phyloP scores from a whole-genome alignment of 495 filamentous ascomycete genomes.

The Penicillium tannophilum region DNA sequence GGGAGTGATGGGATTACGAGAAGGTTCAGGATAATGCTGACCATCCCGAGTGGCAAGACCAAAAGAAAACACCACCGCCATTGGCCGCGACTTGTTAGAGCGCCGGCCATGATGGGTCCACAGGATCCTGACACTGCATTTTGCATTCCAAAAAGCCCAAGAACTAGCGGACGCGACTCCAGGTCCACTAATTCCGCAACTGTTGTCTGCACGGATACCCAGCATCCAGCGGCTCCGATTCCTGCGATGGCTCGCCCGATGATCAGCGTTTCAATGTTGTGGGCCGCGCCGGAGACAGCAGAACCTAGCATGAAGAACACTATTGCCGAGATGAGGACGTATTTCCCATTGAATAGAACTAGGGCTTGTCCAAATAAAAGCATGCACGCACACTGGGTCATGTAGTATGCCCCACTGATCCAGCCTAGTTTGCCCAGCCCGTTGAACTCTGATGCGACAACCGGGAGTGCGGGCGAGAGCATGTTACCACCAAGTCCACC shows the following conservation, averaged over 20 bases:
- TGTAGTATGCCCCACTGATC: neutral
- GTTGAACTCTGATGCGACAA: neutral
- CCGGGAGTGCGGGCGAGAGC: neutral
- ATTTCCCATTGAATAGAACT: neutral
- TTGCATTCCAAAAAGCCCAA: neutral
- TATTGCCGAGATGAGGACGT: neutral
- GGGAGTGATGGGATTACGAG: neutral
- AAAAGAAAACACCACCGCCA: conserved; percentile 1
- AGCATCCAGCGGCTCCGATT: neutral
- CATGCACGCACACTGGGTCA: neutral
- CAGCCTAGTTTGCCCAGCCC: neutral
- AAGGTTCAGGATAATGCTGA: neutral
- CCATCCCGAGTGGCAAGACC: neutral
- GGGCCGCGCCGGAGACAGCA: neutral
- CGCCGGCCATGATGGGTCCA: neutral
- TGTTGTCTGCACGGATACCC: neutral
- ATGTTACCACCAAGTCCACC: neutral
- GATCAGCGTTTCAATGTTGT: neutral
- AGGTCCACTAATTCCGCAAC: neutral
- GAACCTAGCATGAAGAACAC: neutral
- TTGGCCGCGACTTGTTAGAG: neutral
- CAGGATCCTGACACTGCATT: neutral
- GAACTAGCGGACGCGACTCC: neutral
- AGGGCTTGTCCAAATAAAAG: neutral
- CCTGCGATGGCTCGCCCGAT: neutral